Evolutionary conservation across 495 filamentous ascomycete genomes (phyloP).

Genomic region (Penicillium verhagenii): DNA sequence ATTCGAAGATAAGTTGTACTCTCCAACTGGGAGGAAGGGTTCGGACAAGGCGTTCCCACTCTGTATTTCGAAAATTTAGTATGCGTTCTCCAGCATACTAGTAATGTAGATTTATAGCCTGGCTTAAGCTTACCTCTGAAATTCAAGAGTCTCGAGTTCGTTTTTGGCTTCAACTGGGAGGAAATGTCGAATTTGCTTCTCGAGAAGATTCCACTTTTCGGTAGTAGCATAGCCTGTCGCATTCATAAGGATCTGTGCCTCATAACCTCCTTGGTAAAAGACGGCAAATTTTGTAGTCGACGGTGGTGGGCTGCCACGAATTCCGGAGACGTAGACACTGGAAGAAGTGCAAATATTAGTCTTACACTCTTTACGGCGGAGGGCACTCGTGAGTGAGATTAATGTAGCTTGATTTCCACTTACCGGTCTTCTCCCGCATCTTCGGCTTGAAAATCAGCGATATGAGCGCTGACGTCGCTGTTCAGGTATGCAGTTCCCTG

Average conservation of each 20-base stretch:
- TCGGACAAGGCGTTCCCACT: constrained; percentile 23
- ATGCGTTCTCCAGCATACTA: not conserved
- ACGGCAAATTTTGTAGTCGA: constrained; percentile 55
- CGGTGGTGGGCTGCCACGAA: constrained; percentile 47
- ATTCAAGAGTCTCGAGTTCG: constrained; percentile 29
- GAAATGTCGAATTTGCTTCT: constrained; percentile 36
- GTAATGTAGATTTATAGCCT: not conserved
- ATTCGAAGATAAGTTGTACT: constrained; percentile 36
- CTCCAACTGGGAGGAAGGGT: constrained; percentile 20
- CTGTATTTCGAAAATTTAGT: constrained; percentile 7
- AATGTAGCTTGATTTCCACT: not conserved
- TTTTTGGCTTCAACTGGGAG: constrained; percentile 12
- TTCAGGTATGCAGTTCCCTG: constrained; percentile 55
- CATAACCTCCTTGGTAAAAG: constrained; percentile 47
- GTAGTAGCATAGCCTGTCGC: constrained; percentile 40
- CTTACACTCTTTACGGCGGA: not conserved
- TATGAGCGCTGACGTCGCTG: constrained; percentile 49
- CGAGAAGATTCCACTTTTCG: constrained; percentile 38
- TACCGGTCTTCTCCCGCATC: constrained; percentile 29
- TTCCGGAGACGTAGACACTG: constrained; percentile 42
- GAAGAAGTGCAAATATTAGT: not conserved
- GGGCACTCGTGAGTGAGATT: not conserved
- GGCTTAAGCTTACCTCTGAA: constrained; percentile 19
- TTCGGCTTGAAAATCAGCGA: constrained; percentile 40
- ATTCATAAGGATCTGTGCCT: constrained; percentile 42